Conservation (phyloP, 202 grass and related monocot genomes). For the Zoysia matrella region DNA sequence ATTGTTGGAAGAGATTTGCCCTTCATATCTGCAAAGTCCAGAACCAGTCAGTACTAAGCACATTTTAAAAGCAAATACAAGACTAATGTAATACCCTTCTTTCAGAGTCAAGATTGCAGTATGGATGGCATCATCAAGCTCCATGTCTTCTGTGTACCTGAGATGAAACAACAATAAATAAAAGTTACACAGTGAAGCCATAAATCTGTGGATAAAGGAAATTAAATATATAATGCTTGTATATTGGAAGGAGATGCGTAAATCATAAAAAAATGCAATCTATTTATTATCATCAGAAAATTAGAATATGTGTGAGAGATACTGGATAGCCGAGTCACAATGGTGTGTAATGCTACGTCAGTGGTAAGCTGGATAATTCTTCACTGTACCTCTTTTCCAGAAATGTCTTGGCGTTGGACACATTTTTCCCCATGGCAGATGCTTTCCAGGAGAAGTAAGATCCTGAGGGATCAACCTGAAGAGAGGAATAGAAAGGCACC, state of each 20-base stretch:
- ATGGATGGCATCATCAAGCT: constrained; percentile 99
- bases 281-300: constrained; percentile 1
- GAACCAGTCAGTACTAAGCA: constrained; percentile 29
- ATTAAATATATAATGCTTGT: background rate
- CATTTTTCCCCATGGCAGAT: constrained; percentile 99
- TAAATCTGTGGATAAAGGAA: background rate
- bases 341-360: background rate
- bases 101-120: constrained; percentile 97
- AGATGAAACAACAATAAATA: constrained; percentile 30
- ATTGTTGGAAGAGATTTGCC: constrained; percentile 94
- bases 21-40: constrained; percentile 72
- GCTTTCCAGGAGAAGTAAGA: constrained; percentile 99
- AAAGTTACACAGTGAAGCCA: constrained; percentile 15
- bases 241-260: background rate
- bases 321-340: background rate
- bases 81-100: constrained; percentile 76
- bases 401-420: constrained; percentile 97
- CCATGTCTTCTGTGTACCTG: constrained; percentile 98
- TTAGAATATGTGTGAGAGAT: background rate
- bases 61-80: constrained; percentile 31
- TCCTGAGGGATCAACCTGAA: constrained; percentile 93
- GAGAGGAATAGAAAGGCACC: constrained; percentile 27
- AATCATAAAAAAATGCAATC: background rate
- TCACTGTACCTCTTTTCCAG: constrained; percentile 87
- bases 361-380: background rate